A percentile compares a stretch with the other conserved stretches of the same genome.
Conservation (phyloP, 2,329 filamentous ascomycete genomes). For the Thielaviopsis punctulata region DNA sequence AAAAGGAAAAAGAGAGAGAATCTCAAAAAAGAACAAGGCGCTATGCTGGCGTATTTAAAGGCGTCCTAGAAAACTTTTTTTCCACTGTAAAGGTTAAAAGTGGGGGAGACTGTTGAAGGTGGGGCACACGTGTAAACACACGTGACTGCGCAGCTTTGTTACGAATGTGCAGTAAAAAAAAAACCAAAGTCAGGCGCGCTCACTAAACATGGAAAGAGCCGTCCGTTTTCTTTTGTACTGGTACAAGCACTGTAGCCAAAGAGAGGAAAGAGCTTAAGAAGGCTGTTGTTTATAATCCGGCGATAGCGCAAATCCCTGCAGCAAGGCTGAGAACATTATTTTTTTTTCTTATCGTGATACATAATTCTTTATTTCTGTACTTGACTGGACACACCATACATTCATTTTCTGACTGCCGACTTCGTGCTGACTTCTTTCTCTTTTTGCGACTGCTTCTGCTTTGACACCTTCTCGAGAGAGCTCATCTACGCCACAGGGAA, state of each 20-base stretch:
- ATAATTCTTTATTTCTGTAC: neutral
- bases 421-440: neutral
- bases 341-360: neutral
- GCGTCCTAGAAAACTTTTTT: conserved; percentile 1
- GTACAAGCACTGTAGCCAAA: too few species aligned
- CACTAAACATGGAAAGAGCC: too few species aligned
- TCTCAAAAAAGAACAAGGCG: neutral
- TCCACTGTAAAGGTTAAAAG: neutral
- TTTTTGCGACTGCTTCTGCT: neutral
- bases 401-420: neutral
- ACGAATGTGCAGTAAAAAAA: neutral
- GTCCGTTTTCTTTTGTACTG: too few species aligned
- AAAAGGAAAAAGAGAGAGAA: conserved; percentile 24
- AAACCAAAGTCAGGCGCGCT: neutral
- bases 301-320: neutral
- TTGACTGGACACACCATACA: neutral
- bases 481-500: too few species aligned
- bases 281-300: neutral
- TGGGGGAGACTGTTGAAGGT: neutral
- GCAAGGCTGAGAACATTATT: conserved; percentile 9
- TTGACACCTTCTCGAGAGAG: too few species aligned
- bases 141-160: neutral
- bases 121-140: neutral
- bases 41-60: conserved; percentile 7
- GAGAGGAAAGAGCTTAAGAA: neutral